These are phyloP conservation scores for Botrytis byssoidea DNA, from an alignment of 2,329 filamentous ascomycete species.

Conservation along the genomic window DNA sequence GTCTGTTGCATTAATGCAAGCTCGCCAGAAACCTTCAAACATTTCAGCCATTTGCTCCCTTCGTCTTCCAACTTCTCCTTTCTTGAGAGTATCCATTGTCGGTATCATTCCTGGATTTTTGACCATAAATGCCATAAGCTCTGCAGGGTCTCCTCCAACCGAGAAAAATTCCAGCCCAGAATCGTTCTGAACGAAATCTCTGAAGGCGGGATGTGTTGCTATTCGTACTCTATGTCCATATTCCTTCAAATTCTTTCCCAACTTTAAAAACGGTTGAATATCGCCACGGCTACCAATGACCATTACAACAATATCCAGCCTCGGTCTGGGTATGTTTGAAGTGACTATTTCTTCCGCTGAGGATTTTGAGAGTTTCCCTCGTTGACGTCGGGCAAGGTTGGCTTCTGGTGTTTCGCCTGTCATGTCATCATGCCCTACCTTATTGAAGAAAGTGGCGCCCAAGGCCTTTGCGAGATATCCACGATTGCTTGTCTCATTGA, in stretches of 20 bases:
- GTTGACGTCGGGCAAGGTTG: neutral
- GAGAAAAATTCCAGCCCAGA: slow-evolving; percentile 76
- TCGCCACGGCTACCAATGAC: slow-evolving; percentile 80
- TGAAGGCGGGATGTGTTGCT: slow-evolving; percentile 75
- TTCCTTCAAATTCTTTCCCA: slow-evolving; percentile 70
- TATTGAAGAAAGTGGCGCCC: slow-evolving; percentile 60
- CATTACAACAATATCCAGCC: slow-evolving; percentile 76
- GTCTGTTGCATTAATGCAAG: slow-evolving; percentile 72
- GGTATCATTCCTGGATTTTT: slow-evolving; percentile 80
- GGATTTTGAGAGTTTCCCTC: slow-evolving; percentile 37
- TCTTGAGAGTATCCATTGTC: slow-evolving; percentile 66
- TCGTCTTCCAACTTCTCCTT: slow-evolving; percentile 68
- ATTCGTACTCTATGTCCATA: slow-evolving; percentile 75
- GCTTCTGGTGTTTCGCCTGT: slow-evolving; percentile 21
- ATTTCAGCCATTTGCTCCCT: slow-evolving; percentile 74
- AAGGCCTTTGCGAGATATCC: slow-evolving; percentile 74
- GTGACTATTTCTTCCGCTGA: slow-evolving; percentile 26
- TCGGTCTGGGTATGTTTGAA: slow-evolving; percentile 23
- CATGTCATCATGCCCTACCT: slow-evolving; percentile 41
- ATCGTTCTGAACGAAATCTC: slow-evolving; percentile 71
- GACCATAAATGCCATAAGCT: slow-evolving; percentile 83
- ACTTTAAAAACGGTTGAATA: slow-evolving; percentile 74
- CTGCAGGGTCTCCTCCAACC: slow-evolving; percentile 74
- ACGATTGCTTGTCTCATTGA: slow-evolving; percentile 67
- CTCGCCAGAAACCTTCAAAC: slow-evolving; percentile 80